These are phyloP conservation scores for Pelargonium fulgidum DNA, from an alignment of 441 rosid species.

Conservation along the genomic window DNA sequence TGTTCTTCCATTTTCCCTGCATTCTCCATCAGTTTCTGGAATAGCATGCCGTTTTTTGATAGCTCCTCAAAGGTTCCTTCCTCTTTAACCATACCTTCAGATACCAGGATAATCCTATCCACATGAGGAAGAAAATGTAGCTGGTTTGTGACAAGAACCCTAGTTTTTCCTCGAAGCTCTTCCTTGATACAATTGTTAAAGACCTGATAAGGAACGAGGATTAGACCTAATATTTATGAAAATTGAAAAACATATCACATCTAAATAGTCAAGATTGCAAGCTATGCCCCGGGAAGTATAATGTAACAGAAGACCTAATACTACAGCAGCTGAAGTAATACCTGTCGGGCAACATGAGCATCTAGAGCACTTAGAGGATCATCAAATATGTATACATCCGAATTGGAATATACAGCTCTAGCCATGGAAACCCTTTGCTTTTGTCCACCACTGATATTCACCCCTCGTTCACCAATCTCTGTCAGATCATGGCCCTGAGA, in stretches of 20 bases:
- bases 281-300: background rate
- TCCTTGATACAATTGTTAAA: conserved; percentile 81
- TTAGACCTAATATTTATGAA: conserved; percentile 10
- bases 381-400: conserved; percentile 82
- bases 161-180: conserved; percentile 69
- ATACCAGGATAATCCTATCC: conserved; percentile 73
- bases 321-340: conserved; percentile 20
- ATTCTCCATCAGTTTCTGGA: conserved; percentile 92
- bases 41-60: conserved; percentile 55
- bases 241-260: conserved; percentile 6
- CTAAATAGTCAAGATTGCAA: background rate
- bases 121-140: conserved; percentile 92
- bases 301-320: background rate
- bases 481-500: conserved; percentile 87
- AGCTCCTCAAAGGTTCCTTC: conserved; percentile 92
- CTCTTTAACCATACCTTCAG: conserved; percentile 79
- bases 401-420: conserved; percentile 80
- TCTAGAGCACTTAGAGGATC: conserved; percentile 95
- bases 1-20: conserved; percentile 96
- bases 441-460: conserved; percentile 93
- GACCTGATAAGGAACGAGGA: conserved; percentile 49
- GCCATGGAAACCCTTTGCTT: conserved; percentile 99
- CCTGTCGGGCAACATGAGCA: conserved; percentile 94
- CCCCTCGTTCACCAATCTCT: conserved; percentile 97
- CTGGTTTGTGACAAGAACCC: conserved; percentile 97